phyloP scores from a whole-genome alignment of 176 grass and related monocot genomes.

The Miscanthus lutarioriparius region DNA sequence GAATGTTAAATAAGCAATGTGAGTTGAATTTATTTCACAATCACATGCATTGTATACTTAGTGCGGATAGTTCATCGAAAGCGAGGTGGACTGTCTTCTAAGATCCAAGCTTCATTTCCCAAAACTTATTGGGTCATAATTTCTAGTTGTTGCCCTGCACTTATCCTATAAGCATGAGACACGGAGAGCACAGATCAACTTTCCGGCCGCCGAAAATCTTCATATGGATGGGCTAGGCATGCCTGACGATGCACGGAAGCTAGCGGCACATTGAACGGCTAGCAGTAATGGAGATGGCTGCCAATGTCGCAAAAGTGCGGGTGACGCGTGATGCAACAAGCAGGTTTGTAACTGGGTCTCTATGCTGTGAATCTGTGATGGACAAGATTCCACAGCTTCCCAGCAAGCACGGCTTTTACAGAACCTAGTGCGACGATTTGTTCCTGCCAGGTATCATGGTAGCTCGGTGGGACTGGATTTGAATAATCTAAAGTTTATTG shows the following conservation, averaged over 20 bases:
- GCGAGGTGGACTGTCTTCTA: no score
- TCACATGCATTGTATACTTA: no score
- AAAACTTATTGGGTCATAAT: no score
- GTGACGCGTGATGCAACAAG: slow-evolving; percentile 15
- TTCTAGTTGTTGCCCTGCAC: no score
- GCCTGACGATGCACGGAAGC: not conserved
- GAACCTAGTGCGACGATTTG: not conserved
- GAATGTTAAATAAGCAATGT: no score
- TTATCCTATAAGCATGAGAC: no score
- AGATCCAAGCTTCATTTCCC: no score
- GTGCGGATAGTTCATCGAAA: no score
- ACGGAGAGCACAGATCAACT: not conserved
- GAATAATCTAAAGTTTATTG: no score
- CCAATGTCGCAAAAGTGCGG: not conserved
- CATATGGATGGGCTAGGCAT: not conserved
- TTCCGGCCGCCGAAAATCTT: not conserved
- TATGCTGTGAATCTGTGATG: not conserved
- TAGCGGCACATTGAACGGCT: not conserved
- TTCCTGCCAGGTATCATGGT: not conserved
- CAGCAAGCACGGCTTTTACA: not conserved
- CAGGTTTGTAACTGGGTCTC: not conserved
- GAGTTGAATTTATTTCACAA: no score
- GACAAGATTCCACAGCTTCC: not conserved
- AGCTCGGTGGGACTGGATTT: not conserved
- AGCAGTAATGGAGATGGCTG: not conserved